phyloP scores from a whole-genome alignment of 805 yeast species.

The Clavispora santaluciae region DNA sequence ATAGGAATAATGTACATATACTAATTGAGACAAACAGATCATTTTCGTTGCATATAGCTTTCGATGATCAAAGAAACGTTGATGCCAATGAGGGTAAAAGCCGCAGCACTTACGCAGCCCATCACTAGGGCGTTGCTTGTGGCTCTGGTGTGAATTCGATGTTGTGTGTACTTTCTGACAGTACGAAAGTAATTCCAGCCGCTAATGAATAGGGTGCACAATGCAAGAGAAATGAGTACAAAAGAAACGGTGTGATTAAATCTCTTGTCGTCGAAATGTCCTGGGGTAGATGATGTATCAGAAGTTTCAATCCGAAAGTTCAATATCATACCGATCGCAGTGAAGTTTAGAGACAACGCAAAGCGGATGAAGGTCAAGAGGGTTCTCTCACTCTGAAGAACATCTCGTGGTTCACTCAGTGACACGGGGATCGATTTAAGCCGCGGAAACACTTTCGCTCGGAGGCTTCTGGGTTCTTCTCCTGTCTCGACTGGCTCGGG shows the following conservation, averaged over 20 bases:
- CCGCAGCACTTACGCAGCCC: conserved; percentile 28
- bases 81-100: conserved; percentile 32
- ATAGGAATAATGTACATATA: neutral
- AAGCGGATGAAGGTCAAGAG: conserved; percentile 46
- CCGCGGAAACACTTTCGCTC: conserved; percentile 4
- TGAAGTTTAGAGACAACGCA: conserved; percentile 40
- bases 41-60: conserved; percentile 2
- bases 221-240: conserved; percentile 33
- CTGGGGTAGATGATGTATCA: conserved; percentile 1
- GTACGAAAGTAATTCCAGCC: conserved; percentile 41
- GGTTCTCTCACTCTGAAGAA: conserved; percentile 50
- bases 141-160: conserved; percentile 36
- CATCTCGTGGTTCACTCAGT: conserved; percentile 47
- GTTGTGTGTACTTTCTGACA: conserved; percentile 39
- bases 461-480: too few species aligned
- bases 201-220: conserved; percentile 34
- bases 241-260: conserved; percentile 24
- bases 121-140: conserved; percentile 27
- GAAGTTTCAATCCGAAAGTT: conserved; percentile 41
- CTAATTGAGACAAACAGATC: neutral
- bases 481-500: neutral
- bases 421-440: conserved; percentile 9
- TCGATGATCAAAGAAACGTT: conserved; percentile 26
- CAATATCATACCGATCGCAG: conserved; percentile 43
- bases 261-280: conserved; percentile 1